phyloP scores from a whole-genome alignment of 1,284 basidiomycete genomes.

The Chalciporus piperatoides region DNA sequence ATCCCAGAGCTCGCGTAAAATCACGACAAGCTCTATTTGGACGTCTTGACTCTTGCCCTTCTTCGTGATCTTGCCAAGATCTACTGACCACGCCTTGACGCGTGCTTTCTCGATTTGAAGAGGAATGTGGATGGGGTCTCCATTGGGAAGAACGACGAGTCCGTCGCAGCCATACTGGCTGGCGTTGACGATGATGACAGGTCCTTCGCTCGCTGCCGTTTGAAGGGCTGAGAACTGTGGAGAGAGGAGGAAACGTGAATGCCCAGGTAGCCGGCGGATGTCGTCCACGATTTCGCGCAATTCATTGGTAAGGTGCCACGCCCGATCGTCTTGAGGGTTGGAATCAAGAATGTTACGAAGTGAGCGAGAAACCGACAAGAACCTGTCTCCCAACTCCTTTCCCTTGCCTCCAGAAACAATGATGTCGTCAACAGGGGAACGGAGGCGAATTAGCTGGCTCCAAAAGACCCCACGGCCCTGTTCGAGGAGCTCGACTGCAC shows the following conservation, averaged over 20 bases:
- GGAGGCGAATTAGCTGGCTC: neutral
- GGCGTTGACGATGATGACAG: constrained; percentile 33
- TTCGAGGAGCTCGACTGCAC: too few relatives aligned
- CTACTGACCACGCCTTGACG: too few relatives aligned
- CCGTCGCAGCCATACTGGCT: constrained; percentile 1
- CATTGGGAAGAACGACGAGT: constrained; percentile 17
- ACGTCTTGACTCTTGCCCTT: too few relatives aligned
- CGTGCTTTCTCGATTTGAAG: constrained; percentile 8
- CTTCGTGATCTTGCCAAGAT: neutral
- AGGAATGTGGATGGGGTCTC: constrained; percentile 13
- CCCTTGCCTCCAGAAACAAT: too few relatives aligned
- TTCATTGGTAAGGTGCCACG: too few relatives aligned
- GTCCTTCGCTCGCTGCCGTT: constrained; percentile 27
- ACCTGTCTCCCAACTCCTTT: constrained; percentile 6
- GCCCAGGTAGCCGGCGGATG: too few relatives aligned
- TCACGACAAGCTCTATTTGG: too few relatives aligned
- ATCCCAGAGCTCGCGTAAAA: neutral
- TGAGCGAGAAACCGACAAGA: constrained; percentile 3
- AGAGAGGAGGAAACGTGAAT: too few relatives aligned
- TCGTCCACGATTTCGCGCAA: too few relatives aligned
- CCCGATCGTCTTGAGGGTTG: too few relatives aligned
- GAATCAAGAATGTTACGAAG: too few relatives aligned
- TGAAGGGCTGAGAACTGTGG: constrained; percentile 23
- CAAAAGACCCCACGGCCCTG: too few relatives aligned
- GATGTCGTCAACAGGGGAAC: neutral